Evolutionary conservation across 345 rosid species (phyloP), one percentile per base, ranked within the genome.

Genomic region (Brassica juncea): DNA sequence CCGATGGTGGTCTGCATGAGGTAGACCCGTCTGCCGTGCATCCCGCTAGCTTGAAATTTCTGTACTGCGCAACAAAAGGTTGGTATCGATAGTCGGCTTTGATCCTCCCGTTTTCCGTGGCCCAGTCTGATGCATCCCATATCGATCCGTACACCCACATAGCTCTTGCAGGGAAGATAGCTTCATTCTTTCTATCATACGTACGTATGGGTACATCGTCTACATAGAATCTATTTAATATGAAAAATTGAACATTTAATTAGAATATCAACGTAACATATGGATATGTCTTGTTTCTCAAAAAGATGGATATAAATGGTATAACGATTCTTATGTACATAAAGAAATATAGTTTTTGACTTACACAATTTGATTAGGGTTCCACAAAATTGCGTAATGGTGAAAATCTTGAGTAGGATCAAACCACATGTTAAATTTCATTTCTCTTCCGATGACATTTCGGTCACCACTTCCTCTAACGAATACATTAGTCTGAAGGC

Each of bases 111-210:
- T 88, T 77, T 75, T 94, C 98, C 0, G 98, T 94, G 76, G 98
- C 98, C 98, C 97, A 94, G 1, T 92, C 83, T 0, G 98, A 94
- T 28, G 97, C 98, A 72, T 94, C 98, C 98, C 98, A 92, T 63
- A 91, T 80, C n/a, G 98, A 92, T 2, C 98, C 98, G 27, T 90
- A 90, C 2, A 87, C 82, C 86, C 86, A 90, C 97, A 94, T 84
- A 9, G 97, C 97, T 69, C 98, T 84, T 8, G 61, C 57, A 0
- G 98, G 98, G 66, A 88, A 94, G 8, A 89, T 89, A 2, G 85
- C 86, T 60, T 86, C 93, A 58, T 78, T 89, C 74, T 86, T 92
- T 57, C 88, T 86, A 19, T 86, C 80, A 63, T 92, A 94, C 78
- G 86, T 86, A 58, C 98, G 82, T 61, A 94, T 88, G 0, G 98